A percentile compares a stretch with the other conserved stretches of the same genome.
These are phyloP conservation scores for Phytophthora foliorum DNA, from an alignment of 352 stramenopile genomes.

Conservation along the genomic window DNA sequence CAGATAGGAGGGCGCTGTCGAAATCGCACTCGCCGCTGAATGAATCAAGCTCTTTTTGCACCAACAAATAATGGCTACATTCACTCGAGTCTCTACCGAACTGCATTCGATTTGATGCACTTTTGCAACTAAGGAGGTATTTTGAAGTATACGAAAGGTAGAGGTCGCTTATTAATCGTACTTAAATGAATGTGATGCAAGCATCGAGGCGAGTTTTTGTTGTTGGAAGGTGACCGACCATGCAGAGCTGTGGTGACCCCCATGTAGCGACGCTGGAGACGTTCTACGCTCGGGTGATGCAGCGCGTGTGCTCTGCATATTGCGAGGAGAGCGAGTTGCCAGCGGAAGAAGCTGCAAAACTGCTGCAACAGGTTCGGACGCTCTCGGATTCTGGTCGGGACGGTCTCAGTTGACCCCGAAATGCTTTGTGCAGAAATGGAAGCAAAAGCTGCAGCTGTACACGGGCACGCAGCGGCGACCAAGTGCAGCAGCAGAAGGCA, in stretches of 20 bases:
- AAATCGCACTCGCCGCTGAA: conserved; percentile 11
- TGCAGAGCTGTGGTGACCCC: background rate
- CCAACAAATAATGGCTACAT: background rate
- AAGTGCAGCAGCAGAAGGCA: background rate
- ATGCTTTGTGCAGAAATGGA: conserved; percentile 46
- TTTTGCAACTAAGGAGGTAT: too few species aligned
- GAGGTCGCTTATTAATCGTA: too few species aligned
- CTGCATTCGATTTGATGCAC: too few species aligned
- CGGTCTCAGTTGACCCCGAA: background rate
- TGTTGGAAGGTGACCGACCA: background rate
- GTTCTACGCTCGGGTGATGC: conserved; percentile 72
- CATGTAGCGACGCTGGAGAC: conserved; percentile 43
- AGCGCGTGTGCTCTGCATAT: conserved; percentile 62
- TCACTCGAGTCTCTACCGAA: too few species aligned
- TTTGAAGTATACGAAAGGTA: too few species aligned
- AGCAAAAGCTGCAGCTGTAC: conserved; percentile 47
- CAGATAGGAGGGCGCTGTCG: conserved; percentile 3
- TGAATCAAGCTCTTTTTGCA: background rate
- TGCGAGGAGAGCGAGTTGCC: conserved; percentile 31
- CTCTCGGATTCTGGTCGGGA: background rate
- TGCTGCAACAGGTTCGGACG: conserved; percentile 42
- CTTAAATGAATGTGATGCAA: conserved; percentile 25
- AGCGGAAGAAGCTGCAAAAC: conserved; percentile 20
- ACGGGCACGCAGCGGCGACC: conserved; percentile 23
- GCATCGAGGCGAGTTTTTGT: conserved; percentile 2